Base-by-base conservation (phyloP, 179 eudicot genomes). In the Drosera spatulata region DNA sequence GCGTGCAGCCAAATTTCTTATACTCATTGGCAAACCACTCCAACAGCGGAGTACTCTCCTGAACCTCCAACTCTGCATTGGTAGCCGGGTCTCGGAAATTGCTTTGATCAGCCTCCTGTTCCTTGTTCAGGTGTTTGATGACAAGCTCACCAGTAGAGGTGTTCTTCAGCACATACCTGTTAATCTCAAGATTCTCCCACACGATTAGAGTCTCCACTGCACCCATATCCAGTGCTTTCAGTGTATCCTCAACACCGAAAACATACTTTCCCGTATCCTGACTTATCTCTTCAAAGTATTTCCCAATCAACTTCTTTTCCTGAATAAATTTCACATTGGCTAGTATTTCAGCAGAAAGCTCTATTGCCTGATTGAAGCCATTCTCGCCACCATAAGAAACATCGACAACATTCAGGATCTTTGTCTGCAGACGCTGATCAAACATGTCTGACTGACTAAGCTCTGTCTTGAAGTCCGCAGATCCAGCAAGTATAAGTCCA, bases 381-480 rank as follows among this genome's bases (percentile, higher is more conserved):
- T 22, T 22, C 33, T 22, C 33, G 33, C 33, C 33, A 22, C 33
- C 33, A 22, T 82, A 85, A 11, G 91, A 85, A 62, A 82, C 85
- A 78, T 85, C 87, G 10, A 82, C 91, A 38, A 85, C 87, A 61
- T 80, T 82, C 15, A 85, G 64, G 55, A 85, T 78, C 79, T 85
- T 85, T 40, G 91, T 82, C 53, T 69, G 76, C 52, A 85, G 81
- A 45, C 91, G 91, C 39, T 85, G 91, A 61, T 85, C 91, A 71
- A 85, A 85, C 87, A 82, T 82, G 68, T 85, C 91, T 6, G 91
- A 85, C 53, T 85, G 91, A 68, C 87, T 82, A 48, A 85, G 77
- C 76, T 85, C 91, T 55, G 87, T 80, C 69, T 85, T 85, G 59
- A 85, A 85, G 66, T 85, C 91, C 38, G 91, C 91, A 8, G 87